Evolutionary conservation across 148 eudicot genomes (phyloP).

Genomic region (Arbutus unedo): DNA sequence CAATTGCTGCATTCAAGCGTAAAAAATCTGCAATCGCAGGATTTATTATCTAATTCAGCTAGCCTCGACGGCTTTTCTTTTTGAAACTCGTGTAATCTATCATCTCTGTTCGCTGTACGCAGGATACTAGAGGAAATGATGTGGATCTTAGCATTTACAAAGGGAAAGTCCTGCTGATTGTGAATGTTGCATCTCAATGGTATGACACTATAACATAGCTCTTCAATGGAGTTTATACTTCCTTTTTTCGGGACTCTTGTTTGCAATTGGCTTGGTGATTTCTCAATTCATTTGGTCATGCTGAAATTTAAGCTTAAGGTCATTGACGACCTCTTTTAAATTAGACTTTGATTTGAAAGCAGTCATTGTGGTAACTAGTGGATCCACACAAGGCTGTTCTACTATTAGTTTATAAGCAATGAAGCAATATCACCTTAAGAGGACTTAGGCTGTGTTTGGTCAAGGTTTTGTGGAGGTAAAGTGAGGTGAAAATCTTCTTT

Average conservation of each 20-base stretch:
- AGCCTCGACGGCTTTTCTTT: not conserved
- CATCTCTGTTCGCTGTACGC: slow-evolving; percentile 1
- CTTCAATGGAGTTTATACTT: slow-evolving; percentile 2
- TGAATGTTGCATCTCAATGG: slow-evolving; percentile 52
- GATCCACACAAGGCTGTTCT: not conserved
- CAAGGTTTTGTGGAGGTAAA: not conserved
- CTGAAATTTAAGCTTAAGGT: not conserved
- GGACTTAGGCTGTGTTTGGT: not conserved
- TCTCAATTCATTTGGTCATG: not conserved
- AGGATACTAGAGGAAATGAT: slow-evolving; percentile 45
- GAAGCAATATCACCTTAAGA: not conserved
- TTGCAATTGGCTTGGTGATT: not conserved
- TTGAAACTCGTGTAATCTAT: not conserved
- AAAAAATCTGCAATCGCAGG: not conserved
- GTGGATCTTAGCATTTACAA: slow-evolving; percentile 36
- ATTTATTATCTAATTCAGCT: not conserved
- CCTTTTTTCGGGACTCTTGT: not conserved
- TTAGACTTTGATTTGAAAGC: not conserved
- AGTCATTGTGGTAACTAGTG: not conserved
- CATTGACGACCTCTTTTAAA: not conserved
- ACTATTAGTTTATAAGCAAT: not conserved
- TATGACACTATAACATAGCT: slow-evolving; percentile 21
- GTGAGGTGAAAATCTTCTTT: not conserved
- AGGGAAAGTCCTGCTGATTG: slow-evolving; percentile 42
- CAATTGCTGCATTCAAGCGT: not conserved